Base-by-base conservation (phyloP, 352 stramenopile genomes). In the Phytophthora colocasiae region DNA sequence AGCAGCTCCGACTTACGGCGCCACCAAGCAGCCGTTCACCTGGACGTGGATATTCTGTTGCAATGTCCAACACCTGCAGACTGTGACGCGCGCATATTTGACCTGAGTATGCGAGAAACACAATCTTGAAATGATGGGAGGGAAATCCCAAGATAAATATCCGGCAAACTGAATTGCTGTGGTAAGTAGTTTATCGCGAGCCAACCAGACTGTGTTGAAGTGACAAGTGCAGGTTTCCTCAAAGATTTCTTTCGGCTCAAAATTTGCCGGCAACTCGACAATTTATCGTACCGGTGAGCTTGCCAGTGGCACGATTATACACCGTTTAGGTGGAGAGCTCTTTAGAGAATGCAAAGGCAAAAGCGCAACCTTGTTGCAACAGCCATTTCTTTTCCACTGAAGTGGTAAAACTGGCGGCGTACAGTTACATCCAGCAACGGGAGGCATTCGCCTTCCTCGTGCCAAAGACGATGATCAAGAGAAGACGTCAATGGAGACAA, bases 361-460 rank as follows among this genome's bases (percentile, higher is more conserved):
- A 66, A 39, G 41, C 38, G 6, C 48, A 31, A 22, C 40, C 46
- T 49, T 41, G n/a, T 41, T 27, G 11, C 51, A 29, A 38, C 32
- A 17, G 11, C 15, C 31, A 9, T 49, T 39, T 22, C 19, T 29
- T 55, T 59, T 32, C 56, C n/a, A 15, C 39, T 50, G 9, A 44
- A 64, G 22, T 40, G 19, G 43, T 40, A 64, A 76, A 48, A 58
- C 52, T 77, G 69, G 40, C 48, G 69, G 40, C 54, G 56, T 40
- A 54, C 19, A 71, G 64, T 56, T 77, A 77, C 54, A 55, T 77
- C 40, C 39, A 63, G 31, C 47, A 71, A 27, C 45, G 69, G 29
- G 36, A 73, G 55, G 69, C 69, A 5, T 77, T 77, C 47, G 69
- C 69, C 50, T 77, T 77, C 54, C 64, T 77, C 1, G 58, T 65